Conservation (phyloP, 805 yeast genomes). For the Lachancea sp. region DNA sequence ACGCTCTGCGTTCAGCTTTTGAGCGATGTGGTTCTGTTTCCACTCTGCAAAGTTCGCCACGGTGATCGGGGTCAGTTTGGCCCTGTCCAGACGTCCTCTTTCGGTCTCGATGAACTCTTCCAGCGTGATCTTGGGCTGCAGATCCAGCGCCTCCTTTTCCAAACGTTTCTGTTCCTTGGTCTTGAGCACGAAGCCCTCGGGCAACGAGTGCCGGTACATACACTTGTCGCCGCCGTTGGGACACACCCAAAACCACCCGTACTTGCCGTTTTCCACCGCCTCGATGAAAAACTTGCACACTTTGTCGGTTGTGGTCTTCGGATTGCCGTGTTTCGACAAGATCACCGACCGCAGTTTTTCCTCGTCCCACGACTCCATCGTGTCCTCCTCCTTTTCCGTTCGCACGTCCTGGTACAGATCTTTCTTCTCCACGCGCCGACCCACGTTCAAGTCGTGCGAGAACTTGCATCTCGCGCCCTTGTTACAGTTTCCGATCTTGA, state of each 20-base stretch:
- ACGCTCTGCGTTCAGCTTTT: conserved; percentile 42
- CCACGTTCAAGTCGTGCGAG: conserved; percentile 80
- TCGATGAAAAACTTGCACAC: conserved; percentile 92
- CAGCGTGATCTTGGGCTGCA: conserved; percentile 82
- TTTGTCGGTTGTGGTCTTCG: conserved; percentile 86
- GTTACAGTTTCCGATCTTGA: conserved; percentile 80
- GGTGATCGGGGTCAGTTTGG: conserved; percentile 79
- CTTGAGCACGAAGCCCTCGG: conserved; percentile 93
- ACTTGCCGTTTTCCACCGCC: conserved; percentile 94
- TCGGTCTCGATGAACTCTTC: conserved; percentile 96
- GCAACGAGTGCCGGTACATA: conserved; percentile 91
- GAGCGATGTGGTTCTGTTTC: conserved; percentile 64
- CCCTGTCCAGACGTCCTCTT: conserved; percentile 70
- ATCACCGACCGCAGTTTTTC: conserved; percentile 85
- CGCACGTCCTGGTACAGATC: conserved; percentile 91
- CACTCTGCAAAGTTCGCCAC: conserved; percentile 72
- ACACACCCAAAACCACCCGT: conserved; percentile 99
- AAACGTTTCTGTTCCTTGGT: conserved; percentile 92
- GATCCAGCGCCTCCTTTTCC: conserved; percentile 78
- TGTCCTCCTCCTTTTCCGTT: conserved; percentile 61
- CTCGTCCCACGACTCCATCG: conserved; percentile 97
- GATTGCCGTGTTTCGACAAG: conserved; percentile 88
- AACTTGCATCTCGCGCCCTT: conserved; percentile 83
- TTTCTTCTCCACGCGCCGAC: conserved; percentile 81
- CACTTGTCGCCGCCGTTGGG: conserved; percentile 92